Base-by-base conservation (phyloP, 2,329 filamentous ascomycete species). In the Aspergillus pseudonomiae region DNA sequence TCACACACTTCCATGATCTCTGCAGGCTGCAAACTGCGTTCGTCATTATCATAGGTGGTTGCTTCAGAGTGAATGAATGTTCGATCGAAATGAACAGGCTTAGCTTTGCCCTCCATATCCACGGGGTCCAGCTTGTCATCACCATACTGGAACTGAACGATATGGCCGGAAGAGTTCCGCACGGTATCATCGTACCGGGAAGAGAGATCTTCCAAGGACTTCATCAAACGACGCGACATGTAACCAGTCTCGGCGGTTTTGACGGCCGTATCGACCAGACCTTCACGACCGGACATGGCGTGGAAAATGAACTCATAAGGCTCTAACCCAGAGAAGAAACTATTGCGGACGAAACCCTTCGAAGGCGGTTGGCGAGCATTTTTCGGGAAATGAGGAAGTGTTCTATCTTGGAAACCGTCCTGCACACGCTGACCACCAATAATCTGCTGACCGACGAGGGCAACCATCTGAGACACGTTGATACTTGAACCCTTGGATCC, bases 391-490 rank as follows among this genome's bases (percentile, higher is more conserved):
- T 99, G 95, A 45, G 95, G 95, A 60, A 99, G 79, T 62, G 91
- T 97, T 72, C 95, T 89, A 77, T 98, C 94, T 76, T 98, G 94
- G 80, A 99, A 99, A 7, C 95, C 95, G 79, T 99, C 93, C 52
- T 92, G 87, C 36, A 99, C 94, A 86, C 95, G 94, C 73, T 91
- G 88, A 56, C 93, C 93, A 64, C 91, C 91, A 73, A 99, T 98
- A 86, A 98, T 97, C 72, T 99, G 95, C 80, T 99, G 95, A 57
- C 95, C 95, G 75, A 99, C 95, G 63, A 94, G 89, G 62, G 95
- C 94, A 75, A 98, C 91, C 95, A 99, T 99, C 82, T 99, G 95
- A 10, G 95, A 95, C 39, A 99, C 95, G 83, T 99, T 99, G 83
- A 99, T 96, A 71, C 92, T 91, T 6, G 93, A 97, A 76, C 95